Conservation (phyloP, 495 filamentous ascomycete genomes). For the Tuber borchii region DNA sequence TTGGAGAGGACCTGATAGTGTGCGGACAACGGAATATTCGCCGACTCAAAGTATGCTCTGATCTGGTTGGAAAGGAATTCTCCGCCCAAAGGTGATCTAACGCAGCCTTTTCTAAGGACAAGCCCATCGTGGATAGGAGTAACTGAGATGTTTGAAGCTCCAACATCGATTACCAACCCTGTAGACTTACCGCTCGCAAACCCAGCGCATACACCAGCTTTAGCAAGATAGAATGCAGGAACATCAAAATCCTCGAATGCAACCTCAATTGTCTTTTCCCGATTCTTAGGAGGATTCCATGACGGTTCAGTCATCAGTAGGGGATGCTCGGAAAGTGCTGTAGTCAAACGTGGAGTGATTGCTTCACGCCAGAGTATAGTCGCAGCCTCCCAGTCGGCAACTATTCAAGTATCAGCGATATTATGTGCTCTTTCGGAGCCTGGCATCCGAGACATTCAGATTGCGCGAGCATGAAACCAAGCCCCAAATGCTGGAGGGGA, state of each 20-base stretch:
- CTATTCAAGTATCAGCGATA: conserved; percentile 40
- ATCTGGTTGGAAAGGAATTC: conserved; percentile 85
- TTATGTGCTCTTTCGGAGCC: not conserved
- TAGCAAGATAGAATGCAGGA: conserved; percentile 85
- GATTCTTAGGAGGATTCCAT: conserved; percentile 79
- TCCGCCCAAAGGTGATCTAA: conserved; percentile 75
- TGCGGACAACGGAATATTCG: conserved; percentile 68
- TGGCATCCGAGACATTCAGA: not conserved
- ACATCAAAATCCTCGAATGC: conserved; percentile 92
- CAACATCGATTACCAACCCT: conserved; percentile 84
- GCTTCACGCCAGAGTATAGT: conserved; percentile 83
- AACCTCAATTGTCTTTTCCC: conserved; percentile 88
- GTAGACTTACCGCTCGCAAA: conserved; percentile 90
- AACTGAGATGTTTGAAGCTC: conserved; percentile 82
- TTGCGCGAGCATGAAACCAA: not conserved
- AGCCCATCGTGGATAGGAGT: conserved; percentile 91
- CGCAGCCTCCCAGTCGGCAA: conserved; percentile 94
- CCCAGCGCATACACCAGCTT: conserved; percentile 49
- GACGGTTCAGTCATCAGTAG: conserved; percentile 89
- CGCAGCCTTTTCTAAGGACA: conserved; percentile 80
- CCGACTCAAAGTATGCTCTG: conserved; percentile 65
- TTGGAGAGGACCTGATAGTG: conserved; percentile 84
- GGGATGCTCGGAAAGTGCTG: conserved; percentile 77
- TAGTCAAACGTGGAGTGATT: conserved; percentile 72
- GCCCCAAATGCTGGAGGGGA: not conserved